Evolutionary conservation across 2,329 filamentous ascomycete genomes (phyloP), one percentile per base, ranked within the genome.

Genomic region (Pseudogymnoascus sp.): DNA sequence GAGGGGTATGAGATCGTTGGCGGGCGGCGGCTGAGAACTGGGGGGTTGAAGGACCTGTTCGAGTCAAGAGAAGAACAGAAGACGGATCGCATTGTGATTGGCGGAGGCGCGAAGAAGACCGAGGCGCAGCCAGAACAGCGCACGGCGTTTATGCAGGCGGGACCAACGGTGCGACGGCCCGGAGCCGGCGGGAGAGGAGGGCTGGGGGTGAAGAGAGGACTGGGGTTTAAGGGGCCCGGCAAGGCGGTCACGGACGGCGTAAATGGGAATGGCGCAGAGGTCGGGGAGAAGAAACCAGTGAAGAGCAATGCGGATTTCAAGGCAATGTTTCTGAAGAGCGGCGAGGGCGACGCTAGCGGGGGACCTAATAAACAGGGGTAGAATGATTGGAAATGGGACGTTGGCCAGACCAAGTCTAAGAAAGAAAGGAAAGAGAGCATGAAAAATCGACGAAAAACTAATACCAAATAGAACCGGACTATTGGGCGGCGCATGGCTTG

Each of bases 301-400:
- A 83, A 81, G 73, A 82, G 76, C 67, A 84, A 84, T 70, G 79
- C 80, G 2, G 81, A 84, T 67, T 84, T 84, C 66, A 83, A 80
- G 70, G 78, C 80, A 28, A 68, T 72, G 68, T 71, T 71, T 64
- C 43, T 50, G 25, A 50, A 30, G 25, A 50, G 43, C 43, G 43
- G 43, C 6, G 43, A 50, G 22, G 41, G 39, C 39, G 12, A 2
- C 6, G 36, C 14, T 7, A 14, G 36, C 41, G 39, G 20, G 11
- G 25, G 43, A 50, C 25, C 25, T 50, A 50, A 50, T 50, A 30
- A 50, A 50, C n/a, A 50, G 43, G 43, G 43, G 43, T 50, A 50
- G 25, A 47, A 18, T 14, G 43, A 6, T 50, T 30, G 22, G 43
- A 18, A 50, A 30, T 30, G 11, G n/a, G 43, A 15, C 43, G 12